Percentiles rank a stretch among this genome's conserved stretches.
phyloP scores from a whole-genome alignment of 2,329 filamentous ascomycete species.

The Ascochyta rabiei region DNA sequence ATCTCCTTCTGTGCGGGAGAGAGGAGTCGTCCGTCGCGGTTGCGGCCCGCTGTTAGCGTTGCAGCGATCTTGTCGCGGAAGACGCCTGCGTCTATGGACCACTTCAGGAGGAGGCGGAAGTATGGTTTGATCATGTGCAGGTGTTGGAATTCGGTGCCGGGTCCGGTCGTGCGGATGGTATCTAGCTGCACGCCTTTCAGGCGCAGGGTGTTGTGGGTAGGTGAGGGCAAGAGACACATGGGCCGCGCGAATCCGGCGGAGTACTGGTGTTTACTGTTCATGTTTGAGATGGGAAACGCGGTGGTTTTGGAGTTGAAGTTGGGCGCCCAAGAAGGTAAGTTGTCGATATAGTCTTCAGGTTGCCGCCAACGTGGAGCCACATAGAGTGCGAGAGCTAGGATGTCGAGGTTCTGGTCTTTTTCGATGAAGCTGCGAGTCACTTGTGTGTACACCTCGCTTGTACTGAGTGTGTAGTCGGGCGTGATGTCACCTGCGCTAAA shows the following conservation, averaged over 20 bases:
- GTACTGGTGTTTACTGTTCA: conserved; percentile 2
- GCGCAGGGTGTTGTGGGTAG: neutral
- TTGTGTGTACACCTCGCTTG: conserved; percentile 17
- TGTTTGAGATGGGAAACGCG: conserved; percentile 10
- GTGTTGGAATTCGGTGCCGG: neutral
- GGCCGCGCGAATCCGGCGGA: neutral
- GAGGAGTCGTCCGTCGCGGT: conserved; percentile 1
- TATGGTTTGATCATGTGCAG: neutral
- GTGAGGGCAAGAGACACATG: neutral
- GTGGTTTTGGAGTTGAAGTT: conserved; percentile 18
- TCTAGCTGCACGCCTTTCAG: conserved; percentile 15
- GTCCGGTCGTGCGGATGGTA: neutral
- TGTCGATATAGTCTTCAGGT: neutral
- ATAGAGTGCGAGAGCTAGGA: conserved; percentile 13
- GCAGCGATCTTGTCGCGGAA: neutral
- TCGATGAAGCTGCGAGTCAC: conserved; percentile 12
- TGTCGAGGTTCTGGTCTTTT: conserved; percentile 12
- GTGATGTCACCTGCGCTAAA: neutral
- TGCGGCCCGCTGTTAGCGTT: conserved; percentile 14
- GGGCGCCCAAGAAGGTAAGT: conserved; percentile 25
- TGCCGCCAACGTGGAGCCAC: neutral
- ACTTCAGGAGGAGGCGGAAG: conserved; percentile 2
- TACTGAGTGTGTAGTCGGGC: conserved; percentile 15
- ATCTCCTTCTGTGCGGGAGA: neutral
- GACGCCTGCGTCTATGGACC: neutral